phyloP scores from a whole-genome alignment of 2,329 filamentous ascomycete genomes.

The Magnaporthiopsis rhizophila region DNA sequence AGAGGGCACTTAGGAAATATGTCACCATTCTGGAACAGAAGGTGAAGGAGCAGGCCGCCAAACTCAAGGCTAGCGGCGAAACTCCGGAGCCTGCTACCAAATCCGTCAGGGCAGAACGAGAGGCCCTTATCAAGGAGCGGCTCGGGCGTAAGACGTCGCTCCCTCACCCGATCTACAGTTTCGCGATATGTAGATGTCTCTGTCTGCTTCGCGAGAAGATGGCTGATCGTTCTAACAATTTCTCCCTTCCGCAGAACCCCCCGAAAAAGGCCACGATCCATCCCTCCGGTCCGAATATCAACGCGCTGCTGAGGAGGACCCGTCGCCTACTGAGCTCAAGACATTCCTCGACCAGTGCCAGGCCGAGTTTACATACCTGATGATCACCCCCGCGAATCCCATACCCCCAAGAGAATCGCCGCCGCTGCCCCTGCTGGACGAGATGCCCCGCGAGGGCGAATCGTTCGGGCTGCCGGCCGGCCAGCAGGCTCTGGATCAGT shows the following conservation, averaged over 20 bases:
- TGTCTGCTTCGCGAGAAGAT: neutral
- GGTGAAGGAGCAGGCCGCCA: constrained; percentile 71
- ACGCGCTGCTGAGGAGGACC: constrained; percentile 39
- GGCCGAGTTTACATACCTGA: constrained; percentile 59
- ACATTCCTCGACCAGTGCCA: constrained; percentile 57
- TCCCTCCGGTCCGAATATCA: constrained; percentile 29
- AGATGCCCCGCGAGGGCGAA: constrained; percentile 44
- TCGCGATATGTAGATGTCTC: neutral
- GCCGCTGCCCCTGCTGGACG: constrained; percentile 49
- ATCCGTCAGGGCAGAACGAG: constrained; percentile 43
- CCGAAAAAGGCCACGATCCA: constrained; percentile 29
- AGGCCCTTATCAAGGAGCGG: constrained; percentile 47
- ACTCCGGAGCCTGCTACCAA: constrained; percentile 25
- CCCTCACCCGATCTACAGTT: neutral
- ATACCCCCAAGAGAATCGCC: constrained; percentile 56
- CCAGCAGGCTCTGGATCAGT: constrained; percentile 31
- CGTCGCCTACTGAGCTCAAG: constrained; percentile 46
- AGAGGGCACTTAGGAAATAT: constrained; percentile 85
- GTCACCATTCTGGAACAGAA: constrained; percentile 84
- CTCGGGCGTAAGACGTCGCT: constrained; percentile 36
- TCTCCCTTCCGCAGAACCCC: constrained; percentile 26
- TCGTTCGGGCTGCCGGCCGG: constrained; percentile 34
- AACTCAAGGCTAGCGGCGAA: constrained; percentile 49
- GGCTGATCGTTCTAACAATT: constrained; percentile 8
- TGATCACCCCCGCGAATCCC: constrained; percentile 60